phyloP scores from a whole-genome alignment of 331 rosid genomes.

The Saraca asoca region DNA sequence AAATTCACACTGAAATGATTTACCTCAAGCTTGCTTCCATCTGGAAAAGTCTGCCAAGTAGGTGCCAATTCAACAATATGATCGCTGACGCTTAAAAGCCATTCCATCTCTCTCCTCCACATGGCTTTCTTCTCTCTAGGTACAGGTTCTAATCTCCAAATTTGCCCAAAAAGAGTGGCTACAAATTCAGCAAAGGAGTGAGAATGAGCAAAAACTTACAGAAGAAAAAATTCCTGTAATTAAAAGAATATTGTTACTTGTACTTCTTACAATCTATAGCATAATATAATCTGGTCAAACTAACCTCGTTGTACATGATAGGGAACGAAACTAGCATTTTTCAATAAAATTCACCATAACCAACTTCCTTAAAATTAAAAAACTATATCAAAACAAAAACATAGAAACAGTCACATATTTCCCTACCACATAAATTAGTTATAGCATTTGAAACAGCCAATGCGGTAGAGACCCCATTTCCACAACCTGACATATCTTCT shows the following conservation, averaged over 20 bases:
- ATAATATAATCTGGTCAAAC: too few species aligned
- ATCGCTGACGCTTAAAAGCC: conserved; percentile 91
- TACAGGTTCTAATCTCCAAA: conserved; percentile 89
- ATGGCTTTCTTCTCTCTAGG: conserved; percentile 66
- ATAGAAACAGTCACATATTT: background rate
- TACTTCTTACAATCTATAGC: too few species aligned
- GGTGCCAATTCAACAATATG: conserved; percentile 88
- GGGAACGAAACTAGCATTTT: too few species aligned
- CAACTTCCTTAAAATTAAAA: background rate
- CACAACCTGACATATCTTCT: conserved; percentile 99
- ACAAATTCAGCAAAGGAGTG: conserved; percentile 19
- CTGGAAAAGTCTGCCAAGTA: conserved; percentile 88
- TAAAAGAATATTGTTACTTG: background rate
- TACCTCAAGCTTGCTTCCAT: conserved; percentile 96
- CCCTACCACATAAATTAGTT: conserved; percentile 90
- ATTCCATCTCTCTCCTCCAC: conserved; percentile 94
- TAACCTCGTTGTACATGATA: too few species aligned
- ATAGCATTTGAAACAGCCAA: conserved; percentile 95
- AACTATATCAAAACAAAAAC: conserved; percentile 8
- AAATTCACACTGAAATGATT: conserved; percentile 1
- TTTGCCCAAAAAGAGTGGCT: conserved; percentile 95
- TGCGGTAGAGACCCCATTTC: conserved; percentile 90
- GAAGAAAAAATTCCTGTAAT: background rate
- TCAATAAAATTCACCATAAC: background rate
- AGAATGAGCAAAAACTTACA: conserved; percentile 16